A percentile compares a stretch with the other conserved stretches of the same genome.
phyloP scores from a whole-genome alignment of 148 eudicot species.

The Diospyros kaki region DNA sequence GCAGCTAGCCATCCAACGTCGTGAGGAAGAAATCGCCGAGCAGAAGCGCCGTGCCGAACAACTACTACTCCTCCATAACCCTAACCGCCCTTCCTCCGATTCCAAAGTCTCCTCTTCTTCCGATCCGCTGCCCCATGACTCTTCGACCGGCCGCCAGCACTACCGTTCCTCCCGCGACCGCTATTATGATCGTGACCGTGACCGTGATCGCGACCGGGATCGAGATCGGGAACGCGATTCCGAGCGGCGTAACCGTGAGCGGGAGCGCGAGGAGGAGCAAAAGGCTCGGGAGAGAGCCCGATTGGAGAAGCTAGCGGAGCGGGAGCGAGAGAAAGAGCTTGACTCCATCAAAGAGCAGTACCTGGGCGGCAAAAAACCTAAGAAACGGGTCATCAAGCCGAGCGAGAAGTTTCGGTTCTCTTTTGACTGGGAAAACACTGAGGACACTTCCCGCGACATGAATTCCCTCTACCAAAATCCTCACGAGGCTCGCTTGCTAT shows the following conservation, averaged over 20 bases:
- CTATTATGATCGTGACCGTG: slow-evolving; percentile 21
- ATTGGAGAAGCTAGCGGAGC: slow-evolving; percentile 59
- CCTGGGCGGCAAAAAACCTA: slow-evolving; percentile 69
- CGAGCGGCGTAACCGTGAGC: slow-evolving; percentile 57
- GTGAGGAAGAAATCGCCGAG: slow-evolving; percentile 34
- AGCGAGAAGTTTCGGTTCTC: slow-evolving; percentile 75
- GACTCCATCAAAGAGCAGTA: slow-evolving; percentile 81
- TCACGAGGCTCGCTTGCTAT: slow-evolving; percentile 56
- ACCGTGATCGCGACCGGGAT: slow-evolving; percentile 14
- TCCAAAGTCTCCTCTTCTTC: slow-evolving; percentile 6
- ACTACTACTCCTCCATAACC: slow-evolving; percentile 13
- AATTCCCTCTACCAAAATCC: slow-evolving; percentile 61
- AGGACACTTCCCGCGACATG: slow-evolving; percentile 81
- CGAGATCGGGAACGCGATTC: slow-evolving; percentile 38
- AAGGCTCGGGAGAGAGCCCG: slow-evolving; percentile 60
- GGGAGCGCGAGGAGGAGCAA: slow-evolving; percentile 65
- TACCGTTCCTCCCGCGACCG: slow-evolving; percentile 20
- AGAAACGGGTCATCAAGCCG: slow-evolving; percentile 74
- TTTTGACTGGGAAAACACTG: slow-evolving; percentile 70
- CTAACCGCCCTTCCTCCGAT: slow-evolving; percentile 17
- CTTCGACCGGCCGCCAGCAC: slow-evolving; percentile 21
- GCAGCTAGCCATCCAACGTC: slow-evolving; percentile 42
- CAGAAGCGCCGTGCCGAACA: slow-evolving; percentile 35
- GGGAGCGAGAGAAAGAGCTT: slow-evolving; percentile 70
- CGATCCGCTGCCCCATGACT: not conserved